Percentiles rank a stretch among this genome's conserved stretches.
Conservation (phyloP, 75 land plant genomes). For the Adiantum capillusveneris region DNA sequence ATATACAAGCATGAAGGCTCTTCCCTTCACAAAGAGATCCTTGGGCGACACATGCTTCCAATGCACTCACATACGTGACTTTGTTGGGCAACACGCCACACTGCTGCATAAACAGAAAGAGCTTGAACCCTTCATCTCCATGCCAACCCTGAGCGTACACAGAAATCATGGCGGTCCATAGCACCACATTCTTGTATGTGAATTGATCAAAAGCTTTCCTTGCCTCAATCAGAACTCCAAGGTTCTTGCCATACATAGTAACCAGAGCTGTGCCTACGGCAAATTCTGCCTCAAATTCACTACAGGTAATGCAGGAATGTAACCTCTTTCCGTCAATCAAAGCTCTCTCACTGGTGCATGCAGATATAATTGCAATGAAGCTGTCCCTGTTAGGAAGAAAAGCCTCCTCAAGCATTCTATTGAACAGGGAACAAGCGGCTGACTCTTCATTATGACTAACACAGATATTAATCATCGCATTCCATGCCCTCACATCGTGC, state of each 20-base stretch:
- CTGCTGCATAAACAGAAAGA: slow-evolving; percentile 9
- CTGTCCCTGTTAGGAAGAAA: not conserved
- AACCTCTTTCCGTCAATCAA: not conserved
- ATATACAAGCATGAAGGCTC: slow-evolving; percentile 11
- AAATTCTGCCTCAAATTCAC: not conserved
- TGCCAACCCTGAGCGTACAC: slow-evolving; percentile 5
- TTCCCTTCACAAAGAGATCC: slow-evolving; percentile 8
- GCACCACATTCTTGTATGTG: not conserved
- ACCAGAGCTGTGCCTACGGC: slow-evolving; percentile 1
- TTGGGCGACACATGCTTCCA: slow-evolving; percentile 3
- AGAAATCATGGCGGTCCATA: slow-evolving; percentile 13
- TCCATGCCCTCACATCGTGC: slow-evolving; percentile 14
- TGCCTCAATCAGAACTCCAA: slow-evolving; percentile 20
- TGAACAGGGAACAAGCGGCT: not conserved
- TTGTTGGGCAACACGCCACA: slow-evolving; percentile 7
- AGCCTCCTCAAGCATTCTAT: not conserved
- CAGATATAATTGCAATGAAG: not conserved
- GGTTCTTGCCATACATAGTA: slow-evolving; percentile 11
- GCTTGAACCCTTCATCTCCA: slow-evolving; percentile 6
- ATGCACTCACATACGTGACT: slow-evolving; percentile 2
- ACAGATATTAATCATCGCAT: slow-evolving; percentile 11
- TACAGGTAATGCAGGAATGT: not conserved
- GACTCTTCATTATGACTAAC: not conserved
- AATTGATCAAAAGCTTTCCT: slow-evolving; percentile 7
- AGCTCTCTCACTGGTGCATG: not conserved